Percentiles rank a stretch among this genome's conserved stretches.
Conservation (phyloP, 106 monocot species). For the Cymbidium sinense region DNA sequence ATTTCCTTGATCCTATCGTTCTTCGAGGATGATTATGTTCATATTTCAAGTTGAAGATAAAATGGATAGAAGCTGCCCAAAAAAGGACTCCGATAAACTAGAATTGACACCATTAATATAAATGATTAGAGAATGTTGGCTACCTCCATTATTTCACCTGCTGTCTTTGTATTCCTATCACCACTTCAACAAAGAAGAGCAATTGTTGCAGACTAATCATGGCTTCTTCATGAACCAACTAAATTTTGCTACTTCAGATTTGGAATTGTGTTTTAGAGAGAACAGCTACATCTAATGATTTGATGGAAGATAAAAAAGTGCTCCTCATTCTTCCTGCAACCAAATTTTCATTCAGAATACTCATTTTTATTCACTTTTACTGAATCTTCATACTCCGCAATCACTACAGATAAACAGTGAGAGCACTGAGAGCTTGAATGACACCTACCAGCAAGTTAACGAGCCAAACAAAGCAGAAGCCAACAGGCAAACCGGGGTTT, state of each 20-base stretch:
- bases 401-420: slow-evolving; percentile 21
- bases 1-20: neutral
- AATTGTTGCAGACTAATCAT: neutral
- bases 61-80: too few species aligned
- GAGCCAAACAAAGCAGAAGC: slow-evolving; percentile 22
- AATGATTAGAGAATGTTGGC: neutral
- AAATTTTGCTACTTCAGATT: too few species aligned
- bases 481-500: slow-evolving; percentile 22
- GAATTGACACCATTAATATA: too few species aligned
- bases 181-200: neutral
- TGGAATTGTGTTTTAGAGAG: too few species aligned
- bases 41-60: too few species aligned
- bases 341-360: neutral
- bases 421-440: slow-evolving; percentile 20
- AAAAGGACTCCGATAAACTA: too few species aligned
- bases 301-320: too few species aligned
- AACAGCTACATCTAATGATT: too few species aligned
- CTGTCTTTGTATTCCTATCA: too few species aligned
- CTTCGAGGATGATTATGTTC: too few species aligned
- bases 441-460: slow-evolving; percentile 5
- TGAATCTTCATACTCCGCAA: neutral
- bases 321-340: too few species aligned
- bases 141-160: neutral
- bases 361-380: neutral
- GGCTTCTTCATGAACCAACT: neutral